phyloP scores from a whole-genome alignment of 768 basidiomycete genomes.

The Flagelloscypha sp. region DNA sequence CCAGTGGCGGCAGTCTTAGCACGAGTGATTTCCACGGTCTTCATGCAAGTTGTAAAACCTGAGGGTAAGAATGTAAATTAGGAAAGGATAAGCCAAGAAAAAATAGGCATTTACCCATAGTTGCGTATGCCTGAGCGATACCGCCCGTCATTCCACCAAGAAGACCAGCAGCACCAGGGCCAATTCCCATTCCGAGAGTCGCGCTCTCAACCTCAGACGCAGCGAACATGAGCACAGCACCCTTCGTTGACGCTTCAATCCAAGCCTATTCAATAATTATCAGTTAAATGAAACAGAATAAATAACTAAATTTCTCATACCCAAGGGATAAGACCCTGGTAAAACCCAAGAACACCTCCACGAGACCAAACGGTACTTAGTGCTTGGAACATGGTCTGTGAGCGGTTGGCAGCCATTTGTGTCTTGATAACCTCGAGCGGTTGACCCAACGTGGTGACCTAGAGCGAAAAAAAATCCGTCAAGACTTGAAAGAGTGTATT shows the following conservation, averaged over 20 bases:
- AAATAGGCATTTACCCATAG: conserved; percentile 76
- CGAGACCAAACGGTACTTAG: conserved; percentile 82
- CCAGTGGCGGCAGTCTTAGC: conserved; percentile 85
- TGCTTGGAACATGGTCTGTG: conserved; percentile 84
- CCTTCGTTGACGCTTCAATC: conserved; percentile 99
- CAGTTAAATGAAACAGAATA: conserved; percentile 4
- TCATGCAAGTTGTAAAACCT: conserved; percentile 99
- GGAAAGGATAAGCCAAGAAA: conserved; percentile 1
- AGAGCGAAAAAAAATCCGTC: conserved; percentile 7
- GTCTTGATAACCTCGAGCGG: conserved; percentile 98
- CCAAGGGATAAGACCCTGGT: conserved; percentile 99
- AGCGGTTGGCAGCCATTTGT: conserved; percentile 97
- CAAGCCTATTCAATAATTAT: conserved; percentile 58
- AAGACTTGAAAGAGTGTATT: conserved; percentile 2
- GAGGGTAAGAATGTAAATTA: conserved; percentile 6
- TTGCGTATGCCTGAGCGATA: conserved; percentile 95
- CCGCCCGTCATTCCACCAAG: conserved; percentile 98
- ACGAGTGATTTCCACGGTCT: conserved; percentile 95
- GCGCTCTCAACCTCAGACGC: conserved; percentile 89
- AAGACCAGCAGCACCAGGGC: conserved; percentile 76
- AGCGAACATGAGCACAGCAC: conserved; percentile 90
- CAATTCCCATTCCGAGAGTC: conserved; percentile 56
- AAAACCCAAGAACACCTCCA: conserved; percentile 85
- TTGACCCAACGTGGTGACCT: conserved; percentile 98
- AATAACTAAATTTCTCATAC: conserved; percentile 32